phyloP scores from a whole-genome alignment of 1,284 basidiomycete species.

The Trichosporon ovoides region DNA sequence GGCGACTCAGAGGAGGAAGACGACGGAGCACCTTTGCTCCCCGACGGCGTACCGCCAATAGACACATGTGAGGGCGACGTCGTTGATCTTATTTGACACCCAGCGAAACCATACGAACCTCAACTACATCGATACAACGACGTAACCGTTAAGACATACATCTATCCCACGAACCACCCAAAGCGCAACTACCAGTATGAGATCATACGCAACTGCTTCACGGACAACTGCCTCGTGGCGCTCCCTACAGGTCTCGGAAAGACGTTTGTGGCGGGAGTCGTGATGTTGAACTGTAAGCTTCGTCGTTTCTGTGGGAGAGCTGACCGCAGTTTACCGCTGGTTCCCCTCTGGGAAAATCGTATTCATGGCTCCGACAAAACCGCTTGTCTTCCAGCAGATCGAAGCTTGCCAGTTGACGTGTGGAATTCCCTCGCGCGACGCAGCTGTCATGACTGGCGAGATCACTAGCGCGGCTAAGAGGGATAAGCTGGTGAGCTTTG shows the following conservation, averaged over 20 bases:
- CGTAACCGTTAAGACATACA: constrained; percentile 77
- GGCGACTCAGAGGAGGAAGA: constrained; percentile 49
- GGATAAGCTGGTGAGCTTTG: constrained; percentile 58
- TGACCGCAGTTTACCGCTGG: constrained; percentile 72
- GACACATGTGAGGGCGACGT: constrained; percentile 46
- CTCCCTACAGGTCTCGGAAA: constrained; percentile 96
- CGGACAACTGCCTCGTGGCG: constrained; percentile 90
- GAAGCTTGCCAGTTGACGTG: constrained; percentile 89
- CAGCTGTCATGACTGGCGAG: constrained; percentile 79
- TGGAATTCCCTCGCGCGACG: constrained; percentile 83
- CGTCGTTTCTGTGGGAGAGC: background rate
- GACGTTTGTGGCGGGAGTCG: constrained; percentile 94
- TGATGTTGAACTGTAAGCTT: constrained; percentile 84
- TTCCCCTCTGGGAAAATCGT: constrained; percentile 89
- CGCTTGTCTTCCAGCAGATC: constrained; percentile 90
- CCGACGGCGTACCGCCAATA: constrained; percentile 70
- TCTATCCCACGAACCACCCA: constrained; percentile 83
- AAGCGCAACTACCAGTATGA: constrained; percentile 95
- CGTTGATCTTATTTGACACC: constrained; percentile 9
- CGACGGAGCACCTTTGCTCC: constrained; percentile 60
- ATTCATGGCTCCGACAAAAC: constrained; percentile 93
- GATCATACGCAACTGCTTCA: constrained; percentile 79
- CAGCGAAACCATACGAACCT: constrained; percentile 48
- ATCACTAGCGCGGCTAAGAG: constrained; percentile 50
- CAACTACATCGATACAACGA: constrained; percentile 75